Evolutionary conservation across 805 yeast species (phyloP).

Genomic region (Yamadazyma akitaensis): DNA sequence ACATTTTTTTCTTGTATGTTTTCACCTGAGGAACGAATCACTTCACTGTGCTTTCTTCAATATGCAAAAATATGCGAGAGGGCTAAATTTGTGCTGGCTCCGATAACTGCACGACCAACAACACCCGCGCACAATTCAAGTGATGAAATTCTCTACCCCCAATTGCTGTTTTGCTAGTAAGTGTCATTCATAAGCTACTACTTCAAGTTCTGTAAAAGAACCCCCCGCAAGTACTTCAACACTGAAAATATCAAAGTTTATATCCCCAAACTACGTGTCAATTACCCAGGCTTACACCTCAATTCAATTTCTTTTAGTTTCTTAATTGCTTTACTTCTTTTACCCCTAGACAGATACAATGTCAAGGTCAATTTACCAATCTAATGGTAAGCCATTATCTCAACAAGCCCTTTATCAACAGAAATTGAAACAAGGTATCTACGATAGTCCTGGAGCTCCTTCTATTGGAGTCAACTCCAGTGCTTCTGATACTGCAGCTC

Average conservation of each 20-base stretch:
- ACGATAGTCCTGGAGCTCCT: conserved; percentile 45
- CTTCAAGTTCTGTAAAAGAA: not conserved
- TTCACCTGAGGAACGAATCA: too few relatives aligned
- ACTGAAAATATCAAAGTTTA: too few relatives aligned
- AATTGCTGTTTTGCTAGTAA: conserved; percentile 6
- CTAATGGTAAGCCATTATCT: conserved; percentile 67
- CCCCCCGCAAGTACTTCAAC: not conserved
- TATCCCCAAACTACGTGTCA: not conserved
- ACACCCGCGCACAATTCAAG: conserved; percentile 1
- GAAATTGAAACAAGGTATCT: conserved; percentile 65
- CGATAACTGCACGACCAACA: not conserved
- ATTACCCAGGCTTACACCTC: not conserved
- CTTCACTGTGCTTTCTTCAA: not conserved
- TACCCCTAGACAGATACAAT: conserved; percentile 14
- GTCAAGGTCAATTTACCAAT: conserved; percentile 55
- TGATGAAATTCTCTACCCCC: conserved; percentile 7
- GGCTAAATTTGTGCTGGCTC: not conserved
- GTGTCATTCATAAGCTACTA: not conserved
- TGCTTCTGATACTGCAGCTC: conserved; percentile 75
- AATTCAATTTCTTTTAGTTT: not conserved
- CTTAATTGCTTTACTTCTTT: not conserved
- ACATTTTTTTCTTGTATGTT: too few relatives aligned
- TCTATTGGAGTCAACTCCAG: conserved; percentile 62
- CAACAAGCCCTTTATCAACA: conserved; percentile 75
- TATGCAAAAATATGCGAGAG: not conserved